Percentiles rank a stretch among this genome's conserved stretches.
phyloP scores from a whole-genome alignment of 192 early-diverging fungal genomes.

The Rhizoclosmatium sp. region DNA sequence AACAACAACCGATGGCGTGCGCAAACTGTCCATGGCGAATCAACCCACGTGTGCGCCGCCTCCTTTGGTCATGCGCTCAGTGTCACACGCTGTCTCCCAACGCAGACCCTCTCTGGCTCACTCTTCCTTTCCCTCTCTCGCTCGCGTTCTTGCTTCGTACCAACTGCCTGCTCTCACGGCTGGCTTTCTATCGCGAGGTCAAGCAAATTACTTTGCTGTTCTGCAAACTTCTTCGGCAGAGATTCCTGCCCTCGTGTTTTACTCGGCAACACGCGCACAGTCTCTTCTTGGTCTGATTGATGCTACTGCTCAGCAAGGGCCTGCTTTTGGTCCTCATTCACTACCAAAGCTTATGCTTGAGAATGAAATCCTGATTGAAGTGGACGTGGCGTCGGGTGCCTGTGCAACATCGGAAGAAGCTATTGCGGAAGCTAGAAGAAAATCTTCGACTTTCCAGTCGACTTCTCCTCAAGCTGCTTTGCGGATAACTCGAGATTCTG shows the following conservation, averaged over 20 bases:
- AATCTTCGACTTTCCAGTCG: not conserved
- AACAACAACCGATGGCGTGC: not conserved
- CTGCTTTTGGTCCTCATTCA: not conserved
- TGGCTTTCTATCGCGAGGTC: not conserved
- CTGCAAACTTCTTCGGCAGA: not conserved
- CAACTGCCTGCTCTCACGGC: not conserved
- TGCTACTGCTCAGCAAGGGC: not conserved
- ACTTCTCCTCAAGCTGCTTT: not conserved
- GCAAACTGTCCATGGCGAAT: not conserved
- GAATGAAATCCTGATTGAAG: not conserved
- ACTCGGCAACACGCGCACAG: not conserved
- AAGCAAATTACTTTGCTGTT: not conserved
- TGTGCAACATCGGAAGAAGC: not conserved
- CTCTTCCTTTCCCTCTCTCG: not conserved
- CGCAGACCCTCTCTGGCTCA: not conserved
- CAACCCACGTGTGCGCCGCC: not conserved
- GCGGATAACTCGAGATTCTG: not conserved
- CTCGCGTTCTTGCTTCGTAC: not conserved
- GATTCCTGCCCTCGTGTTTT: not conserved
- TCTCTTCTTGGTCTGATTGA: slow-evolving; percentile 2
- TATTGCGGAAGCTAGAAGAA: not conserved
- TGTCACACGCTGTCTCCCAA: not conserved
- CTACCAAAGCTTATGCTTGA: not conserved
- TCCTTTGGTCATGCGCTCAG: not conserved
- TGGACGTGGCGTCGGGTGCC: not conserved